A percentile compares a stretch with the other conserved stretches of the same genome.
These are phyloP conservation scores for Chaetomidium leptoderma DNA, from an alignment of 495 filamentous ascomycete species.

Conservation along the genomic window DNA sequence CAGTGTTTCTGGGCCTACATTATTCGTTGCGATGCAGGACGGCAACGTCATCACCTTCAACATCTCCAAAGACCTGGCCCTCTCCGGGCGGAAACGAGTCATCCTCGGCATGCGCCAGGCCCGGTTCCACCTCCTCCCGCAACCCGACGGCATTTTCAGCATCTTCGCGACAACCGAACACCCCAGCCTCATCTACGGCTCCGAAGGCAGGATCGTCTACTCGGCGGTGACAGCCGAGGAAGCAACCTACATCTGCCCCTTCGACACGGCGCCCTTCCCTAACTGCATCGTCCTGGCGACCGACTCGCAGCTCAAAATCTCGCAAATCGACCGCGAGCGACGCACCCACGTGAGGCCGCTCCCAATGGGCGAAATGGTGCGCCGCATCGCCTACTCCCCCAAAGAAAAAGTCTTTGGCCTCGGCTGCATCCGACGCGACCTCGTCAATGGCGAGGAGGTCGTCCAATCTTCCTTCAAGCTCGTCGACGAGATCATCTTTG, in stretches of 20 bases:
- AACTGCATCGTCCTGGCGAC: conserved; percentile 77
- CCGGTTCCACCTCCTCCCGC: conserved; percentile 70
- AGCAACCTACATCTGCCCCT: conserved; percentile 71
- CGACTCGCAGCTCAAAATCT: conserved; percentile 69
- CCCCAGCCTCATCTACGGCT: conserved; percentile 84
- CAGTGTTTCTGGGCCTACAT: conserved; percentile 52
- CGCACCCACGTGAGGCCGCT: conserved; percentile 82
- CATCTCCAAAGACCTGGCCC: conserved; percentile 55
- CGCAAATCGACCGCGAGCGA: conserved; percentile 74
- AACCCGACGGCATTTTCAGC: conserved; percentile 54
- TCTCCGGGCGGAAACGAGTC: conserved; percentile 72
- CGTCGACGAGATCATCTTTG: conserved; percentile 51
- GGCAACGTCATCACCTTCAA: conserved; percentile 85
- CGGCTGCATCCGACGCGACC: conserved; percentile 68
- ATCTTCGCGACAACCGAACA: conserved; percentile 94
- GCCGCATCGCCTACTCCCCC: conserved; percentile 80
- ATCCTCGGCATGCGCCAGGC: conserved; percentile 83
- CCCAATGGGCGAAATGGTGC: conserved; percentile 73
- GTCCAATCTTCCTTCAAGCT: conserved; percentile 48
- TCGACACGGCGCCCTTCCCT: conserved; percentile 78
- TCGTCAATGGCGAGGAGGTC: conserved; percentile 45
- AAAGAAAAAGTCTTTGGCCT: conserved; percentile 77
- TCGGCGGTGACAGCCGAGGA: conserved; percentile 93
- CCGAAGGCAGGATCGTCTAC: conserved; percentile 83
- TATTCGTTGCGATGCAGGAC: conserved; percentile 93